Evolutionary conservation across 202 grass and related monocot genomes (phyloP), one percentile per base, ranked within the genome.

Genomic region (Schoenoplectus tabernaemontani): DNA sequence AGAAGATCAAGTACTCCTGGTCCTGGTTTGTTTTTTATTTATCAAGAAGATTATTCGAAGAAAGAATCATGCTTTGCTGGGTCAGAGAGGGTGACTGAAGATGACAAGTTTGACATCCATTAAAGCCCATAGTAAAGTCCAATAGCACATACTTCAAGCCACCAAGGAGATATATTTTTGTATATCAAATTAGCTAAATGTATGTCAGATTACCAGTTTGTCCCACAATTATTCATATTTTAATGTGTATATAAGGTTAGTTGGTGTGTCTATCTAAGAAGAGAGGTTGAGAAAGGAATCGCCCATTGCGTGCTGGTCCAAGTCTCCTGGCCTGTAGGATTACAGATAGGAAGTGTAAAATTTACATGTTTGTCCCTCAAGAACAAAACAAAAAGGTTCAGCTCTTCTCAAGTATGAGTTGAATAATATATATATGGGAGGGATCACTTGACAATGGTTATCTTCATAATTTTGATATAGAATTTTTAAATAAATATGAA

Each of bases 221-320:
- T 60, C 22, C 4, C 48, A 9, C 33, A 32, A 15, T 33, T 62
- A 42, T 44, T 16, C 23, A 44, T 75, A 65, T 64, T 80, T 13
- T 30, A 41, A 48, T 80, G 41, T 65, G 20, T 64, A 36, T 80
- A 0, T 17, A 51, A 80, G 70, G 77, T 65, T 80, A 65, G 78
- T 80, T 80, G 78, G 78, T 63, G 63, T 80, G 78, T 80, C 78
- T 65, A 80, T 80, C 59, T 80, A 65, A 4, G 59, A 80, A 64
- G 41, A 59, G 38, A 50, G 78, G 78, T 64, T 65, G 59, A 48
- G 78, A 65, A 80, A 80, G 78, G 78, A 80, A 80, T 80, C 57
- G 22, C 23, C 23, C 15, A 17, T 80, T 50, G 78, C 78, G 23
- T 80, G 59, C 36, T 80, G 78, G 78, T 80, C 42, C 78, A 80